A percentile compares a stretch with the other conserved stretches of the same genome.
These are phyloP conservation scores for Aechmea fasciata DNA, from an alignment of 176 grass and related monocot species.

Conservation along the genomic window DNA sequence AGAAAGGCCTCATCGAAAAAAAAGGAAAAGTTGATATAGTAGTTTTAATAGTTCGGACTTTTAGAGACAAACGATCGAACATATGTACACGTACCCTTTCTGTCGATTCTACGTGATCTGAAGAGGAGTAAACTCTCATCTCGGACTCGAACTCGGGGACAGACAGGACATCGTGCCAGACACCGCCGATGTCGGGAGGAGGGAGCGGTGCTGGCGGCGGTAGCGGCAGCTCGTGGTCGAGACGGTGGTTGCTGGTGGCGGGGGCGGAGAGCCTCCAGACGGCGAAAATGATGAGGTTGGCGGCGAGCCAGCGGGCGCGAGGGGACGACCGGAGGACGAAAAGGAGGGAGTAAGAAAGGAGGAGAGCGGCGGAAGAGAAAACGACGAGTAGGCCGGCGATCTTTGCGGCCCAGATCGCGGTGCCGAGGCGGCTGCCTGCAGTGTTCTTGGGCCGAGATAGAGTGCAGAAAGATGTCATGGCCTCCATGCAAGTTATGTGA, in stretches of 20 bases:
- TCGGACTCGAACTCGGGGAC: conserved; percentile 6
- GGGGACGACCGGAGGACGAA: conserved; percentile 9
- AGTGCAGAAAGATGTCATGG: too few relatives aligned
- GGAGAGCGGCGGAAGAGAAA: conserved; percentile 6
- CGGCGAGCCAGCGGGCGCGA: conserved; percentile 28
- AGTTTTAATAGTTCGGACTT: too few relatives aligned
- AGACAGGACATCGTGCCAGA: not conserved
- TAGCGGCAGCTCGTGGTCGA: not conserved
- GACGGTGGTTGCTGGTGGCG: not conserved
- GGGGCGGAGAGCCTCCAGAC: conserved; percentile 22
- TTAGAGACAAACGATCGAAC: too few relatives aligned
- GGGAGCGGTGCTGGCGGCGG: not conserved
- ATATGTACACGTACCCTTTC: too few relatives aligned
- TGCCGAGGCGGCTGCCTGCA: not conserved
- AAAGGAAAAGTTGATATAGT: too few relatives aligned
- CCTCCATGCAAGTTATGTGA: not conserved
- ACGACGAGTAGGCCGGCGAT: conserved; percentile 9
- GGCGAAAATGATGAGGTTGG: conserved; percentile 37
- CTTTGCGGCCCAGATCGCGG: conserved; percentile 9
- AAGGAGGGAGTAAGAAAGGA: not conserved
- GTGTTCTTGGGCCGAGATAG: not conserved
- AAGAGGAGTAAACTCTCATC: not conserved
- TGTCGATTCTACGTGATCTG: too few relatives aligned
- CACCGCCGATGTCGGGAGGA: not conserved
- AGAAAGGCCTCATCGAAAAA: too few relatives aligned